Evolutionary conservation across 176 grass and related monocot species (phyloP).

Genomic region (Musa itinerans): DNA sequence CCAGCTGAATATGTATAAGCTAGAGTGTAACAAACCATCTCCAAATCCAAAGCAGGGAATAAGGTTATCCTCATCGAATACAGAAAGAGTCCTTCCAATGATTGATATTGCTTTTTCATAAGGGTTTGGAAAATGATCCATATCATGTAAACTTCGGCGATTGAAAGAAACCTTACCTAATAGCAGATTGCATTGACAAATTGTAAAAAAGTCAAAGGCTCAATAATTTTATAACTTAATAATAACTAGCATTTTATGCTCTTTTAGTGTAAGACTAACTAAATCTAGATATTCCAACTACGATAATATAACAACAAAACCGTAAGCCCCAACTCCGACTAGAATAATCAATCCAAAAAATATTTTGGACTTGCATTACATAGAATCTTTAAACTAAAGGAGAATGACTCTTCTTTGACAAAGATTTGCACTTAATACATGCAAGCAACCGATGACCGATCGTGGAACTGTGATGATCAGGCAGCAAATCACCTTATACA

Average conservation of each 20-base stretch:
- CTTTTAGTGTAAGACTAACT: not conserved
- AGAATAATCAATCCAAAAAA: no score
- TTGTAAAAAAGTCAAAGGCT: not conserved
- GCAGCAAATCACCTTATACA: not conserved
- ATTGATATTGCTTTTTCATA: conserved; percentile 40
- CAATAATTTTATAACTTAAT: not conserved
- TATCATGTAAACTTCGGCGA: conserved; percentile 34
- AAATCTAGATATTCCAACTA: not conserved
- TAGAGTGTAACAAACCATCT: conserved; percentile 23
- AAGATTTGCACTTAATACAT: not conserved
- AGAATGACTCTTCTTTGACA: not conserved
- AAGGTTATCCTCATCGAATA: conserved; percentile 34
- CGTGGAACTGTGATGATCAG: no score
- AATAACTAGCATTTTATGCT: not conserved
- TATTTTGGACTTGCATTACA: no score
- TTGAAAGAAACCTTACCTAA: conserved; percentile 32
- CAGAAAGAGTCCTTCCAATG: conserved; percentile 21
- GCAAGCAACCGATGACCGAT: not conserved
- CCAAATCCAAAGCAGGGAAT: conserved; percentile 54
- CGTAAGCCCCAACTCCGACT: no score
- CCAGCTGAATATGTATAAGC: not conserved
- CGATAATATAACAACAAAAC: not conserved
- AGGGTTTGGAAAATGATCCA: conserved; percentile 23
- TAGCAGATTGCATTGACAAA: not conserved
- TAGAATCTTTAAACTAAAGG: not conserved